A percentile compares a stretch with the other conserved stretches of the same genome.
Conservation (phyloP, 495 filamentous ascomycete species). For the Talaromyces thailandensis region DNA sequence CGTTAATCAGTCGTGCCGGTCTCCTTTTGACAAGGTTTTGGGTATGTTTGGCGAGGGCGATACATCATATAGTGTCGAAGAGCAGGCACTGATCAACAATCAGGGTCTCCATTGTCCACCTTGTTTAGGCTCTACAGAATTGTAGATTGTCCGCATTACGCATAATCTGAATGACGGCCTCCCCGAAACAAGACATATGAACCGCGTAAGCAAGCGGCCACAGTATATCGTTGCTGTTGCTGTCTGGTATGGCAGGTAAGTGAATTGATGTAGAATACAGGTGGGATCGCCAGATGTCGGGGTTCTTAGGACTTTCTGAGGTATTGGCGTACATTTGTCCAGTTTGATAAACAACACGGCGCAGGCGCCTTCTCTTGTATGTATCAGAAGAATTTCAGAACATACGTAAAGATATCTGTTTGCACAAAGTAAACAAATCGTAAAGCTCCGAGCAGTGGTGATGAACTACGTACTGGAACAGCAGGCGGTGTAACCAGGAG, state of each 20-base stretch:
- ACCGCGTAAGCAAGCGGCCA: neutral
- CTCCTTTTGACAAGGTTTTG: neutral
- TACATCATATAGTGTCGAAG: neutral
- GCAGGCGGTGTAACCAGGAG: neutral
- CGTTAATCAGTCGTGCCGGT: neutral
- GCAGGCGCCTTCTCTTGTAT: neutral
- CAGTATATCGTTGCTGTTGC: neutral
- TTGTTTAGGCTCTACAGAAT: neutral
- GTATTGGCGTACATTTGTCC: neutral
- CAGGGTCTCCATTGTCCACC: neutral
- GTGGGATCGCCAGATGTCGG: neutral
- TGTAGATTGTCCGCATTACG: neutral
- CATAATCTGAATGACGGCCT: neutral
- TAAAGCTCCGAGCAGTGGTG: neutral
- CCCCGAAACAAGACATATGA: neutral
- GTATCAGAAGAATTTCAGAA: neutral
- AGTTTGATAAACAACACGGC: neutral
- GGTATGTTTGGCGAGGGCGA: neutral
- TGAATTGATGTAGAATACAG: neutral
- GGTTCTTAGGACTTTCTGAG: neutral
- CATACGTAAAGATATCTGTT: neutral
- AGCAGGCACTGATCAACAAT: neutral
- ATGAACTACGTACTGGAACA: neutral
- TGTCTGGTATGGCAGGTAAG: neutral
- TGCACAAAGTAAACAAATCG: neutral